These are phyloP conservation scores for Monilinia polystroma DNA, from an alignment of 2,329 filamentous ascomycete genomes.

Conservation along the genomic window DNA sequence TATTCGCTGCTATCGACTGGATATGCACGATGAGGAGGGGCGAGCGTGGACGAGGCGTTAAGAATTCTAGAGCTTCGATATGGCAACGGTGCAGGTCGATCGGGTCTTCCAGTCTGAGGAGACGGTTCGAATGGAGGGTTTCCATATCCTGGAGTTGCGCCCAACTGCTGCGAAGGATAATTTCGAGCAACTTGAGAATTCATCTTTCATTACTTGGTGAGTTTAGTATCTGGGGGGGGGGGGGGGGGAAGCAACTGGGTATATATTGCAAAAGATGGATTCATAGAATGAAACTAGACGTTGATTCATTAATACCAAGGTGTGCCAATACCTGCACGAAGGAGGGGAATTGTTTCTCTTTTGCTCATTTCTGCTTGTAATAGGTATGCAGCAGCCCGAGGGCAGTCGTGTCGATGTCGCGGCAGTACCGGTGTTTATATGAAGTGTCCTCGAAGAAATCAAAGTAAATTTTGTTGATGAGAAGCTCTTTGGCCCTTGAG, in stretches of 20 bases:
- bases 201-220: slow-evolving; percentile 43
- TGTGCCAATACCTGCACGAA: slow-evolving; percentile 42
- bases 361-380: slow-evolving; percentile 39
- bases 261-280: slow-evolving; percentile 26
- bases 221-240: slow-evolving; percentile 22
- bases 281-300: slow-evolving; percentile 28
- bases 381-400: slow-evolving; percentile 21
- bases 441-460: not conserved
- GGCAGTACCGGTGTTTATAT: not conserved
- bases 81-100: slow-evolving; percentile 32
- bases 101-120: slow-evolving; percentile 29
- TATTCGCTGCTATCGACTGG: slow-evolving; percentile 33
- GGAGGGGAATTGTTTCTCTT: slow-evolving; percentile 36
- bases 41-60: slow-evolving; percentile 27
- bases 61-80: slow-evolving; percentile 38
- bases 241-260: slow-evolving; percentile 25
- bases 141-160: slow-evolving; percentile 35
- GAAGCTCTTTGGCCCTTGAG: slow-evolving; percentile 1
- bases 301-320: slow-evolving; percentile 32
- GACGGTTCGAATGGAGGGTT: slow-evolving; percentile 34
- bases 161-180: slow-evolving; percentile 41
- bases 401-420: slow-evolving; percentile 19
- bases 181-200: slow-evolving; percentile 48
- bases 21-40: slow-evolving; percentile 34
- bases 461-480: slow-evolving; percentile 13